phyloP scores from a whole-genome alignment of 208 protist genomes.

The Leishmania arabica region DNA sequence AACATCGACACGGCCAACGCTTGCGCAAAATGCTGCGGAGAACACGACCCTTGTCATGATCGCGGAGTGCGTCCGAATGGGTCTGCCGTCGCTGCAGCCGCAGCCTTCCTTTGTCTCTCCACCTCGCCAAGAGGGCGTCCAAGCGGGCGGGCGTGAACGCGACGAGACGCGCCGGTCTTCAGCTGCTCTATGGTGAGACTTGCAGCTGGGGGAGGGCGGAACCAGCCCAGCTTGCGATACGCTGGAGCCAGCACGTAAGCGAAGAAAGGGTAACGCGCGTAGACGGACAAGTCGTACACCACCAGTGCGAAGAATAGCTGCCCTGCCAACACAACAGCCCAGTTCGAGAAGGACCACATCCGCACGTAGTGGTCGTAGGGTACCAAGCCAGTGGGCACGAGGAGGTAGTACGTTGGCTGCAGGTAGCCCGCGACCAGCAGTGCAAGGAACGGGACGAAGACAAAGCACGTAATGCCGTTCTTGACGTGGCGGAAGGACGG shows the following conservation, averaged over 20 bases:
- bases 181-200: conserved; percentile 54
- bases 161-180: conserved; percentile 32
- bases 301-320: conserved; percentile 66
- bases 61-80: conserved; percentile 19
- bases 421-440: conserved; percentile 55
- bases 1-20: neutral
- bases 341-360: conserved; percentile 77
- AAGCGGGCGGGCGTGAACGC: conserved; percentile 41
- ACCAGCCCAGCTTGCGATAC: conserved; percentile 54
- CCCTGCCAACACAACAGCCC: conserved; percentile 53
- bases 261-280: conserved; percentile 80
- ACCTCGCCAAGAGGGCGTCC: conserved; percentile 54
- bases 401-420: conserved; percentile 75
- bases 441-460: conserved; percentile 51
- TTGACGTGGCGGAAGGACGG: conserved; percentile 74
- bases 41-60: neutral
- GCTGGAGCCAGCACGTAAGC: conserved; percentile 62
- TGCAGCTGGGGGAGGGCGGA: conserved; percentile 29
- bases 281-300: conserved; percentile 81
- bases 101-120: conserved; percentile 28
- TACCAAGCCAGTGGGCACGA: conserved; percentile 63
- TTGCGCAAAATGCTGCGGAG: neutral
- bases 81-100: neutral
- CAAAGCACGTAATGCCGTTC: conserved; percentile 45
- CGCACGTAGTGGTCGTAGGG: conserved; percentile 59